Evolutionary conservation across 2,329 filamentous ascomycete species (phyloP).

Genomic region (Aphanocladium album): DNA sequence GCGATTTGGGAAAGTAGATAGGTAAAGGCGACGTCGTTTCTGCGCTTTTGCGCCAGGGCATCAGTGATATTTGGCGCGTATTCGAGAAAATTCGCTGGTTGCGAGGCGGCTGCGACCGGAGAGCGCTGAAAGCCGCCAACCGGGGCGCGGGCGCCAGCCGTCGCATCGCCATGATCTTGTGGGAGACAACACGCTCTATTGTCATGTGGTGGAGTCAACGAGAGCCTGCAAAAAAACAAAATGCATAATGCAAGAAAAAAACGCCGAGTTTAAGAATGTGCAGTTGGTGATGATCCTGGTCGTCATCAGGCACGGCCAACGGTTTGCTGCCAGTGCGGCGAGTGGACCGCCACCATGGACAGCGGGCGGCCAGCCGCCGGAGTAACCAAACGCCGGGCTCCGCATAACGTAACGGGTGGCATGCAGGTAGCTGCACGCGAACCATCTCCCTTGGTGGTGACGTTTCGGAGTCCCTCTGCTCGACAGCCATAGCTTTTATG

Average conservation of each 20-base stretch:
- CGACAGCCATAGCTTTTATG: conserved; percentile 27
- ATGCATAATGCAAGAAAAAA: conserved; percentile 10
- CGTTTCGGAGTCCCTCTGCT: conserved; percentile 19
- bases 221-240: neutral
- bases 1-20: conserved; percentile 28
- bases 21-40: conserved; percentile 21
- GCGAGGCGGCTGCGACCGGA: conserved; percentile 19
- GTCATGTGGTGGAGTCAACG: neutral
- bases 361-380: neutral
- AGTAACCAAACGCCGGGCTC: conserved; percentile 14
- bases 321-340: neutral
- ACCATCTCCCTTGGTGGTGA: conserved; percentile 20
- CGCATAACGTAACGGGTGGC: conserved; percentile 6
- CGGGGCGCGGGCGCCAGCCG: conserved; percentile 3
- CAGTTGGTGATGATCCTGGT: neutral
- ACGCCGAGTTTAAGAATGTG: neutral
- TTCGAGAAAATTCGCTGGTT: conserved; percentile 18
- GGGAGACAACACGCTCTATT: neutral
- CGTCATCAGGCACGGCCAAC: neutral
- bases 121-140: conserved; percentile 14
- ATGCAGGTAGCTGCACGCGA: neutral
- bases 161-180: conserved; percentile 2
- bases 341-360: neutral
- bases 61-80: conserved; percentile 27
- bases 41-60: conserved; percentile 27